These are phyloP conservation scores for Kwoniella sp. DNA, from an alignment of 768 basidiomycete genomes.

Conservation along the genomic window DNA sequence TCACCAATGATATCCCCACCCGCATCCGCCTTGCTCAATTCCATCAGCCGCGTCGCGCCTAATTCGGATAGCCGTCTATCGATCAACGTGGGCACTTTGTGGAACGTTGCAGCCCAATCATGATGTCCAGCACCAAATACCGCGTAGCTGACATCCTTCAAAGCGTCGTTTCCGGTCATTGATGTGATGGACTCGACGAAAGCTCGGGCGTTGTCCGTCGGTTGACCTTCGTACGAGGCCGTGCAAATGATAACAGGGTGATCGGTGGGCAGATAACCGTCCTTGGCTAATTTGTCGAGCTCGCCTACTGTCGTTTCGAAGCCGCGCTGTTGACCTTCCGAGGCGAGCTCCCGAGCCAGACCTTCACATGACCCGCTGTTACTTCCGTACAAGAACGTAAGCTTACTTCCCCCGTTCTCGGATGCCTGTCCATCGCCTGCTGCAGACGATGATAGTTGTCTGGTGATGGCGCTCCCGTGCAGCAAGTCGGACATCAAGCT, in stretches of 20 bases:
- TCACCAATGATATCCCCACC: constrained; percentile 23
- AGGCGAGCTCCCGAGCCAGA: constrained; percentile 61
- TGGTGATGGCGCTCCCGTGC: constrained; percentile 26
- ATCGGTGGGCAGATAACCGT: constrained; percentile 54
- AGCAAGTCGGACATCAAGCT: background rate
- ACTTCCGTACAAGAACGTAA: constrained; percentile 43
- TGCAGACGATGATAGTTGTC: background rate
- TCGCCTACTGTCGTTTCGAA: constrained; percentile 58
- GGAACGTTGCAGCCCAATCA: constrained; percentile 62
- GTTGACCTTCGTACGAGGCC: constrained; percentile 63
- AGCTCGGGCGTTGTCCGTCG: constrained; percentile 61
- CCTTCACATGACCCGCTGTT: constrained; percentile 63
- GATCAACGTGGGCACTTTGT: constrained; percentile 59
- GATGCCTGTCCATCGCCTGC: background rate
- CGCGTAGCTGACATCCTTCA: constrained; percentile 53
- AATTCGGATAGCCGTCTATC: constrained; percentile 56
- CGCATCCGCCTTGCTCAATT: constrained; percentile 60
- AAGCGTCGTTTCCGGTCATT: constrained; percentile 41
- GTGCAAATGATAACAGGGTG: constrained; percentile 61
- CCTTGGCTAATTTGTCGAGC: constrained; percentile 56
- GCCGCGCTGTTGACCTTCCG: constrained; percentile 57
- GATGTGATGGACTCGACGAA: constrained; percentile 60
- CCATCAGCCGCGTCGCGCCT: constrained; percentile 58
- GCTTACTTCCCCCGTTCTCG: background rate
- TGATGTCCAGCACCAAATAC: constrained; percentile 63